Evolutionary conservation across 306 rosid species (phyloP).

Genomic region (Clitoria ternatea): DNA sequence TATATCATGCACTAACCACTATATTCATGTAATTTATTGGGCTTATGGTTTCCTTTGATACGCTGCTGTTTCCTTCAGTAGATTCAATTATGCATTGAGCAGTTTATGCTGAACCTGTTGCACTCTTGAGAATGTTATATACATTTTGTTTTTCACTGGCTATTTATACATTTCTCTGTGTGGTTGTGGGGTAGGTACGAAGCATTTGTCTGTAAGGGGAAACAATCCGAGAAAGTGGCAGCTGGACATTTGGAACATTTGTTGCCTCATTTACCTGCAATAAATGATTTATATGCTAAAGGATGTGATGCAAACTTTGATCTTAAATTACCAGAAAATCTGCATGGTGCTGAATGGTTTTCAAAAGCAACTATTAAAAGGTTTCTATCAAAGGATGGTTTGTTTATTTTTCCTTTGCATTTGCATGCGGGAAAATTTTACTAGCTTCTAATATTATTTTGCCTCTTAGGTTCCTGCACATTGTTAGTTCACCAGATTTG

Average conservation of each 20-base stretch:
- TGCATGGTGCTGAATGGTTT: conserved; percentile 68
- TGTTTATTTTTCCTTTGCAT: conserved; percentile 13
- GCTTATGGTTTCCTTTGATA: background rate
- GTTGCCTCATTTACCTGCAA: conserved; percentile 61
- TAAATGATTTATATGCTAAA: conserved; percentile 46
- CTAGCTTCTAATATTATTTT: conserved; percentile 23
- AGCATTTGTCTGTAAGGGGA: conserved; percentile 48
- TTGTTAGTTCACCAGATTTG: conserved; percentile 61
- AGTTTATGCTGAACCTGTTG: conserved; percentile 8
- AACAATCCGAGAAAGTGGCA: conserved; percentile 49
- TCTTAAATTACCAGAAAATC: conserved; percentile 52
- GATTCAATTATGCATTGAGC: conserved; percentile 9
- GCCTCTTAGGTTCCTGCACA: conserved; percentile 62
- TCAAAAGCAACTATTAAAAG: conserved; percentile 74
- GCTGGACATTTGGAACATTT: conserved; percentile 62
- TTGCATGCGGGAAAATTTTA: background rate
- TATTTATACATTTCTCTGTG: background rate
- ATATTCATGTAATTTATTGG: background rate
- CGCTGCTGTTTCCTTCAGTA: conserved; percentile 3
- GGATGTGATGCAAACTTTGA: conserved; percentile 58
- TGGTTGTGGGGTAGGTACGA: conserved; percentile 58
- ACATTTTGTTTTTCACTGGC: background rate
- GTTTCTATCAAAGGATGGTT: conserved; percentile 39
- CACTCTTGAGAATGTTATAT: background rate
- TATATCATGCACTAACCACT: background rate